Percentiles rank a stretch among this genome's conserved stretches.
Evolutionary conservation across 129 eudicot species (phyloP).

Genomic region (Flaveria robusta): DNA sequence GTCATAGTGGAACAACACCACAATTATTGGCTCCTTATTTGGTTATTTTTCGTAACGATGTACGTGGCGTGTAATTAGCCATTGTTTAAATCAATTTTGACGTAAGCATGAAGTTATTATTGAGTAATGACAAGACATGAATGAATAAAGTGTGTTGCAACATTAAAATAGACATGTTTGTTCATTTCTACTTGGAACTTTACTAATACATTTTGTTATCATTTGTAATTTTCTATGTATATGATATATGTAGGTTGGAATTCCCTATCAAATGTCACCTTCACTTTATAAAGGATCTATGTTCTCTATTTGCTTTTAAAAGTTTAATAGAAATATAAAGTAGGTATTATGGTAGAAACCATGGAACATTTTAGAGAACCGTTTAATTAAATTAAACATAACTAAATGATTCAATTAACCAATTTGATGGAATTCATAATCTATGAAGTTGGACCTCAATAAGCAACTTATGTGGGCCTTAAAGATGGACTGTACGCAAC

Average conservation of each 20-base stretch:
- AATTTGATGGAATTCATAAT: too few species aligned
- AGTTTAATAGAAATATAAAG: not conserved
- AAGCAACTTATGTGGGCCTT: too few species aligned
- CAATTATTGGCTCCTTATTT: not conserved
- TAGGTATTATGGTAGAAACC: not conserved
- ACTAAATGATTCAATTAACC: too few species aligned
- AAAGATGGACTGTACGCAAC: too few species aligned
- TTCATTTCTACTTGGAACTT: not conserved
- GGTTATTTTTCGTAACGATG: not conserved
- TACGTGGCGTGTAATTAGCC: not conserved
- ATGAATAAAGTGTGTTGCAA: not conserved
- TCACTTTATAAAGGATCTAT: not conserved
- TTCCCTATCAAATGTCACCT: not conserved
- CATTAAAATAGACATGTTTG: conserved; percentile 9
- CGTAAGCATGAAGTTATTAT: conserved; percentile 10
- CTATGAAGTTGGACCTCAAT: too few species aligned
- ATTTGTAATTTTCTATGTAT: not conserved
- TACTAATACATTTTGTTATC: not conserved
- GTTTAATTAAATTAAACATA: not conserved
- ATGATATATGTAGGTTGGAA: not conserved
- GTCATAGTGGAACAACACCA: not conserved
- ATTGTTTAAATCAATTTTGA: not conserved
- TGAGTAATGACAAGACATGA: not conserved
- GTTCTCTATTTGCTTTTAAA: not conserved
- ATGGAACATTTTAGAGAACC: not conserved